phyloP scores from a whole-genome alignment of 805 yeast genomes.

The Komagataella populi region DNA sequence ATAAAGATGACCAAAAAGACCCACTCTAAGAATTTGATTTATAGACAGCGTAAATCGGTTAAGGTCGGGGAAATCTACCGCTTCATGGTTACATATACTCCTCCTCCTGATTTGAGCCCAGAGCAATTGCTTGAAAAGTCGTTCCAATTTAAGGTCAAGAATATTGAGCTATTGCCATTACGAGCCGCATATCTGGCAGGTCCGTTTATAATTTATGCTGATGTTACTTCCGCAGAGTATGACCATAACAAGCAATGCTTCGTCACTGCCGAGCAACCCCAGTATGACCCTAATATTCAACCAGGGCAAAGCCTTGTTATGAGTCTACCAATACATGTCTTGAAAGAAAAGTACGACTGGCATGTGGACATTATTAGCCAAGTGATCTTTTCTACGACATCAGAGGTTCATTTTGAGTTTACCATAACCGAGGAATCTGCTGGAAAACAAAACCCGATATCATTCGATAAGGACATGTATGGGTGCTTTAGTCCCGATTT shows the following conservation, averaged over 20 bases:
- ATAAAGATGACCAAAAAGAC: background rate
- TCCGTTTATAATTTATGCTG: conserved; percentile 78
- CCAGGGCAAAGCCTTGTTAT: conserved; percentile 53
- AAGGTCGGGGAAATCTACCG: conserved; percentile 50
- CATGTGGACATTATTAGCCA: conserved; percentile 71
- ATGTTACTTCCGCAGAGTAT: conserved; percentile 59
- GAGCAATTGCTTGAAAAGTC: conserved; percentile 3
- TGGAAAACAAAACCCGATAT: conserved; percentile 13
- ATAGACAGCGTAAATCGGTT: conserved; percentile 16
- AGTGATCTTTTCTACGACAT: conserved; percentile 54
- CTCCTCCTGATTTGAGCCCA: conserved; percentile 13
- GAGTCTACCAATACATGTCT: conserved; percentile 51
- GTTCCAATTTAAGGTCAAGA: conserved; percentile 48
- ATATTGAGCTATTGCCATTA: conserved; percentile 56
- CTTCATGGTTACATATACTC: conserved; percentile 35
- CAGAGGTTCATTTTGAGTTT: conserved; percentile 57
- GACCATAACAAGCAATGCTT: conserved; percentile 36
- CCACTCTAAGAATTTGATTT: conserved; percentile 1
- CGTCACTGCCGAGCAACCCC: conserved; percentile 68
- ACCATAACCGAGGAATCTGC: conserved; percentile 29
- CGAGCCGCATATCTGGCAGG: conserved; percentile 83
- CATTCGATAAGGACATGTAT: conserved; percentile 5
- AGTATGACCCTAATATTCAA: conserved; percentile 54
- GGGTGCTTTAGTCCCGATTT: conserved; percentile 16
- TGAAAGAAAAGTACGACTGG: conserved; percentile 56